These are phyloP conservation scores for Scedosporium dehoogii DNA, from an alignment of 2,329 filamentous ascomycete species.

Conservation along the genomic window DNA sequence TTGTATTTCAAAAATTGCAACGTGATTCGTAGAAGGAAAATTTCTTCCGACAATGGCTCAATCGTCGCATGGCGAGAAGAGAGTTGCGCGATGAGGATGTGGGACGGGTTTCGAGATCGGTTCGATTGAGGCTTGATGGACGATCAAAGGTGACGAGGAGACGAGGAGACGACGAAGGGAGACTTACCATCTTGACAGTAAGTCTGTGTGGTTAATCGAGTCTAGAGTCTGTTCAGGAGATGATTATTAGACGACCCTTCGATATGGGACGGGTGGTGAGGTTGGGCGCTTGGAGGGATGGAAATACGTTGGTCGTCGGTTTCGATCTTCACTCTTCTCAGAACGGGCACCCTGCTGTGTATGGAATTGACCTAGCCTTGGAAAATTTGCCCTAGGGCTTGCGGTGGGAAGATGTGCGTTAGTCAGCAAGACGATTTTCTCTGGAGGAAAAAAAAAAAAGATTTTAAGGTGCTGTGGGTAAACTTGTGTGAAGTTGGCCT, in stretches of 20 bases:
- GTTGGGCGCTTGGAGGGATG: slow-evolving; percentile 17
- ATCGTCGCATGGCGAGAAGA: neutral
- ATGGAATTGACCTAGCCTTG: neutral
- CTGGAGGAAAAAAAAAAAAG: neutral
- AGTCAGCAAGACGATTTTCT: neutral
- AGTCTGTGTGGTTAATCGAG: neutral
- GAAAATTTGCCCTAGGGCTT: slow-evolving; percentile 8
- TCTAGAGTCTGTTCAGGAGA: neutral
- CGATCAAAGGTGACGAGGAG: neutral
- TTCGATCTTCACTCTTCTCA: slow-evolving; percentile 4
- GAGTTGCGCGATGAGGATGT: neutral
- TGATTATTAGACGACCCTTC: neutral
- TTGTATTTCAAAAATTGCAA: neutral
- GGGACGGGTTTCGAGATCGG: neutral
- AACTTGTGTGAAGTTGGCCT: neutral
- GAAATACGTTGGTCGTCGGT: slow-evolving; percentile 9
- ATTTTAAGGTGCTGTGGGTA: neutral
- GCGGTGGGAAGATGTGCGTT: neutral
- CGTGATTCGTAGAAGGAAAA: neutral
- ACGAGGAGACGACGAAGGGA: neutral
- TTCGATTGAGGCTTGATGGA: neutral
- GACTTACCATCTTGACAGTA: slow-evolving; percentile 7
- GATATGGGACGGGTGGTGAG: slow-evolving; percentile 5
- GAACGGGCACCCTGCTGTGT: slow-evolving; percentile 4
- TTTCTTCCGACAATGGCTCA: neutral